Evolutionary conservation across 2,329 filamentous ascomycete species (phyloP), one percentile per base, ranked within the genome.

Genomic region (Pseudogymnoascus sp.): DNA sequence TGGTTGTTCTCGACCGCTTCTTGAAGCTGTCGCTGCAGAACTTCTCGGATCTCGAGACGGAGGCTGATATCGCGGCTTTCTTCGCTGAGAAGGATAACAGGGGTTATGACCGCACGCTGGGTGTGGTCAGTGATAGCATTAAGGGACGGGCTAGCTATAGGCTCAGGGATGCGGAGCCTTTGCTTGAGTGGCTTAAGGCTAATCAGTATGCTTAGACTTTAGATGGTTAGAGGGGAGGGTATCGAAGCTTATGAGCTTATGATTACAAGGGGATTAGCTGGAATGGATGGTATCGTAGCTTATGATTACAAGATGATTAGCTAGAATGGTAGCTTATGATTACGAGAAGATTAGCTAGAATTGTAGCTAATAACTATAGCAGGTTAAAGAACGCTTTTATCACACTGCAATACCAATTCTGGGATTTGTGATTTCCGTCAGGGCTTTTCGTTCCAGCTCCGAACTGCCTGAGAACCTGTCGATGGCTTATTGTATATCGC

Each of bases 1-100:
- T 91, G 66, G 88, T 97, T 31, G 85, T 97, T 2, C 80, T 97
- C 14, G 93, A 99, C 77, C 87, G 93, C 59, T 96, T 96, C 77
- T 78, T 99, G 69, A 87, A 90, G 69, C 80, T 89, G 68, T 86
- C 86, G 50, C 78, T 99, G 68, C 85, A 84, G 70, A 89, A 90
- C 72, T 97, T 95, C 73, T 84, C 90, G 2, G 87, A 91, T 69
- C 77, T 80, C 12, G 82, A 83, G 66, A 81, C 85, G 14, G 83
- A 91, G 66, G 80, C 85, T 67, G 91, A 97, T 62, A 94, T 99
- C 70, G 81, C 87, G 60, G 74, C 77, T 2, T 99, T 99, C 81
- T 99, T 97, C 80, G 81, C 84, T 69, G 83, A 84, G 70, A 96
- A 93, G 80, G 90, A 97, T 72, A 93, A 89, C 16, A 85, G 85